Evolutionary conservation across 2,329 filamentous ascomycete species (phyloP).

Genomic region (Aspergillus tubingensis): DNA sequence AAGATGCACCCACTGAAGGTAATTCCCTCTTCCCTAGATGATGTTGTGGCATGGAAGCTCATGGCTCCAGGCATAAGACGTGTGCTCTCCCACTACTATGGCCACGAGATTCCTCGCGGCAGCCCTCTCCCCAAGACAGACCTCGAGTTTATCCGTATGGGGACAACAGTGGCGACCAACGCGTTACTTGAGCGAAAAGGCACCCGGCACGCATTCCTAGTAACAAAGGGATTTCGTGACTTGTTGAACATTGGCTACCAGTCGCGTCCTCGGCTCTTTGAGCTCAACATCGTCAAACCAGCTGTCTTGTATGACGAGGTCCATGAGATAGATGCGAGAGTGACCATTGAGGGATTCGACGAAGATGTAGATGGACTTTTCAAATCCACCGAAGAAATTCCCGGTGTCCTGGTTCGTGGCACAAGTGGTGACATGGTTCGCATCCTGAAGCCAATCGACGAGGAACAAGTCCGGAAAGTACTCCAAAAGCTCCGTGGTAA

Average conservation of each 20-base stretch:
- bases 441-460: conserved; percentile 61
- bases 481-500: conserved; percentile 53
- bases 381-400: conserved; percentile 16
- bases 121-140: conserved; percentile 18
- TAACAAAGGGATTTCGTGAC: conserved; percentile 81
- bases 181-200: conserved; percentile 83
- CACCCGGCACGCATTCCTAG: conserved; percentile 77
- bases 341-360: conserved; percentile 48
- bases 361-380: conserved; percentile 26
- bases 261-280: conserved; percentile 80
- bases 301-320: conserved; percentile 49
- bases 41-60: not conserved
- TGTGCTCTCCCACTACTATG: conserved; percentile 10
- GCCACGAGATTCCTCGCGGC: conserved; percentile 18
- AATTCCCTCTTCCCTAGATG: conserved; percentile 50
- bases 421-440: conserved; percentile 64
- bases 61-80: conserved; percentile 51
- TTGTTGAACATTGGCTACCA: conserved; percentile 87
- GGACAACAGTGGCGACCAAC: conserved; percentile 87
- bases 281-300: conserved; percentile 77
- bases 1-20: conserved; percentile 71
- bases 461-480: conserved; percentile 55
- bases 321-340: conserved; percentile 38
- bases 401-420: conserved; percentile 45
- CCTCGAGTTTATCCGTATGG: conserved; percentile 69